Percentiles rank a stretch among this genome's conserved stretches.
Evolutionary conservation across 306 rosid species (phyloP).

Genomic region (Trifolium pratense): DNA sequence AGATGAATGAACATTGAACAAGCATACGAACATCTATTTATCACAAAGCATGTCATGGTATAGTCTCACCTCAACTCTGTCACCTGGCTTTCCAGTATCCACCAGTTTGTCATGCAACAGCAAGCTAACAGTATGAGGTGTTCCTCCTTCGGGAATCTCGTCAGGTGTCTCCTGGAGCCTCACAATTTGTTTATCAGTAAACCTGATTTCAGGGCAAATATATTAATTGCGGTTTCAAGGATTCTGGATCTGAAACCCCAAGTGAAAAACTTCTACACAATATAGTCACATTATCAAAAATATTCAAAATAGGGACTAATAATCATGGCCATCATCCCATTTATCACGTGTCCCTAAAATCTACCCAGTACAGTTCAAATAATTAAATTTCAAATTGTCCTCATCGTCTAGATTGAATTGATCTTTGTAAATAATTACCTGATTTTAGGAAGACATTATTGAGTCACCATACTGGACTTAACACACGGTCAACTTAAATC

Average conservation of each 20-base stretch:
- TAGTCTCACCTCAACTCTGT: slow-evolving; percentile 86
- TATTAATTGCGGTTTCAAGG: slow-evolving; percentile 17
- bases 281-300: slow-evolving; percentile 4
- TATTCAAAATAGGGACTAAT: neutral
- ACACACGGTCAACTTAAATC: neutral
- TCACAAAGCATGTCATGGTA: slow-evolving; percentile 10
- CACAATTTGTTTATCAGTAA: slow-evolving; percentile 94
- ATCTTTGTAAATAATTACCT: neutral
- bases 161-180: slow-evolving; percentile 98
- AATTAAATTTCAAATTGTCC: slow-evolving; percentile 15
- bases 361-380: neutral
- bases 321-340: neutral
- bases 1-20: slow-evolving; percentile 37
- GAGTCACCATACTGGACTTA: neutral
- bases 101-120: slow-evolving; percentile 96
- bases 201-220: slow-evolving; percentile 56
- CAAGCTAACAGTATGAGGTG: slow-evolving; percentile 97
- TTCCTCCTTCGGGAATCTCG: slow-evolving; percentile 98
- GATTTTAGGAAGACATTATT: slow-evolving; percentile 17
- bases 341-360: neutral
- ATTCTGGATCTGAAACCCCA: slow-evolving; percentile 23
- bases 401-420: slow-evolving; percentile 28
- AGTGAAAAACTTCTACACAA: neutral
- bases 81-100: slow-evolving; percentile 95
- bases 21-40: slow-evolving; percentile 11